A percentile compares a stretch with the other conserved stretches of the same genome.
Conservation (phyloP, 768 basidiomycete genomes). For the Hysterangium stoloniferum region DNA sequence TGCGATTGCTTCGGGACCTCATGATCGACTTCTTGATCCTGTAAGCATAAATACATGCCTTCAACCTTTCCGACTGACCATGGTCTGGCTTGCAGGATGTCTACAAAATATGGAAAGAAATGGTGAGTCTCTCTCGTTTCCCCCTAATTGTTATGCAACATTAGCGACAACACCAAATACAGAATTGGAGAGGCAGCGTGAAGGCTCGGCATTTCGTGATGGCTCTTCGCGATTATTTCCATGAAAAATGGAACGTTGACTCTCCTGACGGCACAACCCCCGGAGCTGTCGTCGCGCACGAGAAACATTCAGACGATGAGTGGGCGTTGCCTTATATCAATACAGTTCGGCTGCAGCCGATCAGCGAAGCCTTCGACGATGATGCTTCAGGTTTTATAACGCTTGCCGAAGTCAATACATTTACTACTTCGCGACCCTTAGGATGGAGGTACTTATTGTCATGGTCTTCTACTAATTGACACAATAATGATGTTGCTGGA, state of each 20-base stretch:
- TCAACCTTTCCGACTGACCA: not conserved
- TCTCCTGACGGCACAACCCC: no score
- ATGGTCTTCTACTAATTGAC: not conserved
- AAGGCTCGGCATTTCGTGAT: slow-evolving; percentile 24
- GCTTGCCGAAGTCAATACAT: slow-evolving; percentile 25
- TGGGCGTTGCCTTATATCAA: slow-evolving; percentile 24
- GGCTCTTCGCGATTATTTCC: slow-evolving; percentile 26
- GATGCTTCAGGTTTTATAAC: slow-evolving; percentile 28
- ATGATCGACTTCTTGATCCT: slow-evolving; percentile 36
- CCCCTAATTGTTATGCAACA: no score
- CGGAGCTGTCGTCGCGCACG: no score
- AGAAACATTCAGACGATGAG: not conserved
- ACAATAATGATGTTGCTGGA: not conserved
- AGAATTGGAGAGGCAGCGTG: slow-evolving; percentile 22
- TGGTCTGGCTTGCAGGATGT: no score
- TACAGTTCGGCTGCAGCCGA: slow-evolving; percentile 17
- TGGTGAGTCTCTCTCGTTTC: no score
- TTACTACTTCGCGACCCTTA: slow-evolving; percentile 20
- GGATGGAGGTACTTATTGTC: slow-evolving; percentile 24
- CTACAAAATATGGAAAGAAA: no score
- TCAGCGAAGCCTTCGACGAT: slow-evolving; percentile 27
- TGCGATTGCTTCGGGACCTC: slow-evolving; percentile 33
- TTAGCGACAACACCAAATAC: no score
- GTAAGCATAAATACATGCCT: no score
- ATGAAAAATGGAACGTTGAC: slow-evolving; percentile 19